Percentiles rank a stretch among this genome's conserved stretches.
Evolutionary conservation across 2,329 filamentous ascomycete genomes (phyloP).

Genomic region (Scedosporium minutisporum): DNA sequence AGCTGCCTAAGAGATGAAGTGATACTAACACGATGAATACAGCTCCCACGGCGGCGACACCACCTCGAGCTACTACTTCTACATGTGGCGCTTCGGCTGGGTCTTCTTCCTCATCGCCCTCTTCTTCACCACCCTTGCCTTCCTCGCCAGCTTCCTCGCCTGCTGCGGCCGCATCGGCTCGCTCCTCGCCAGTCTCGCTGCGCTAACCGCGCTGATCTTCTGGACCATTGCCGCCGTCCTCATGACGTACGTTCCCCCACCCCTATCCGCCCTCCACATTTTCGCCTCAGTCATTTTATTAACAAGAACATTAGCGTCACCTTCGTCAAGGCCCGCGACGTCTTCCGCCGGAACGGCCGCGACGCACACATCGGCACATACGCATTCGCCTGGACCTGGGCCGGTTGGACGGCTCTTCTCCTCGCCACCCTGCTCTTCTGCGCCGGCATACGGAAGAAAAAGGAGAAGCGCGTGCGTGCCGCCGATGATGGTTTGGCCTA

Average conservation of each 20-base stretch:
- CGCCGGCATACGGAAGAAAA: slow-evolving; percentile 44
- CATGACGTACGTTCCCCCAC: slow-evolving; percentile 55
- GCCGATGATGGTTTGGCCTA: neutral
- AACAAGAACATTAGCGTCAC: slow-evolving; percentile 29
- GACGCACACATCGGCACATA: slow-evolving; percentile 53
- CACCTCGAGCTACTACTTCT: slow-evolving; percentile 58
- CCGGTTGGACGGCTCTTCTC: slow-evolving; percentile 55
- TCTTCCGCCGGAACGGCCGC: slow-evolving; percentile 47
- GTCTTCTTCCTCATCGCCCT: slow-evolving; percentile 80
- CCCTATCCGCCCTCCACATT: neutral
- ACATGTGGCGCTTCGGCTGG: slow-evolving; percentile 86
- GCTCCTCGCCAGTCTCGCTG: slow-evolving; percentile 51
- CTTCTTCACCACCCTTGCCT: slow-evolving; percentile 62
- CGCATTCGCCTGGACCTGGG: slow-evolving; percentile 72
- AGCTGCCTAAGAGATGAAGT: no score
- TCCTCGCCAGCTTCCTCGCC: slow-evolving; percentile 59
- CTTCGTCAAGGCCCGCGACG: slow-evolving; percentile 61
- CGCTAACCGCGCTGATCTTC: slow-evolving; percentile 56
- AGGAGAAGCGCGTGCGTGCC: slow-evolving; percentile 7
- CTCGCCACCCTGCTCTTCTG: slow-evolving; percentile 60
- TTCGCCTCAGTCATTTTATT: no score
- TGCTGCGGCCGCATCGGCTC: slow-evolving; percentile 63
- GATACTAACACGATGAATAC: no score
- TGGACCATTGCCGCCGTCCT: slow-evolving; percentile 56
- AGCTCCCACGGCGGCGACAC: slow-evolving; percentile 38